phyloP scores from a whole-genome alignment of 2,329 filamentous ascomycete species.

The Tothia fuscella region DNA sequence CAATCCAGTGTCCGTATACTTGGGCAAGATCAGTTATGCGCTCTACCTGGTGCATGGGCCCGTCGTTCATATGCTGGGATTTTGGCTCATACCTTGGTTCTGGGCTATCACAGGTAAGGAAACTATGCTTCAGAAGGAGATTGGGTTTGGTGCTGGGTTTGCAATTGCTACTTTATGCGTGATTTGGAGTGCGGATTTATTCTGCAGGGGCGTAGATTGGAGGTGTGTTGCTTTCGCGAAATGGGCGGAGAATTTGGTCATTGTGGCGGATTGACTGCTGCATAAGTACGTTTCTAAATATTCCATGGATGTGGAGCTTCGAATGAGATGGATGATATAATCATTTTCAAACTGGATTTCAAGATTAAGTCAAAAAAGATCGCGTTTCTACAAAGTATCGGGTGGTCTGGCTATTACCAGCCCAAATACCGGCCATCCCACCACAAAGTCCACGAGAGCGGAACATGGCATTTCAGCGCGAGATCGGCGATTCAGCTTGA shows the following conservation, averaged over 20 bases:
- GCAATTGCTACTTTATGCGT: constrained; percentile 25
- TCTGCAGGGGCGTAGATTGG: constrained; percentile 45
- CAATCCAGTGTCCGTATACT: constrained; percentile 39
- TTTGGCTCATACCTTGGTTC: constrained; percentile 21
- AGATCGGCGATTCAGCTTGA: too few species aligned
- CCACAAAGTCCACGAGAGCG: too few species aligned
- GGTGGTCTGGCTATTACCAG: too few species aligned
- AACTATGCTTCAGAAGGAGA: constrained; percentile 22
- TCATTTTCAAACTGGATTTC: too few species aligned
- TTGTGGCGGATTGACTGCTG: too few species aligned
- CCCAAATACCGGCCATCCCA: too few species aligned
- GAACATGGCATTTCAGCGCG: too few species aligned
- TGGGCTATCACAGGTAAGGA: constrained; percentile 7
- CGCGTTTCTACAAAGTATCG: too few species aligned
- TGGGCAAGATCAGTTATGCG: constrained; percentile 45
- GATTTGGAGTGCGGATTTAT: constrained; percentile 47
- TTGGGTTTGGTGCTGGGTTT: constrained; percentile 30
- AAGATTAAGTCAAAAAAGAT: too few species aligned
- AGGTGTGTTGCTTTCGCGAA: constrained; percentile 4
- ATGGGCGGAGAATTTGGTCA: neutral
- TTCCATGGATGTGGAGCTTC: too few species aligned
- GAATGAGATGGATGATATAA: too few species aligned
- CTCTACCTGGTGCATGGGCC: constrained; percentile 48
- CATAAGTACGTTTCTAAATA: too few species aligned
- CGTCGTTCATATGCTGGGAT: constrained; percentile 30